Evolutionary conservation across 805 yeast genomes (phyloP), one percentile per base, ranked within the genome.

Genomic region (Metschnikowia colocasiae): DNA sequence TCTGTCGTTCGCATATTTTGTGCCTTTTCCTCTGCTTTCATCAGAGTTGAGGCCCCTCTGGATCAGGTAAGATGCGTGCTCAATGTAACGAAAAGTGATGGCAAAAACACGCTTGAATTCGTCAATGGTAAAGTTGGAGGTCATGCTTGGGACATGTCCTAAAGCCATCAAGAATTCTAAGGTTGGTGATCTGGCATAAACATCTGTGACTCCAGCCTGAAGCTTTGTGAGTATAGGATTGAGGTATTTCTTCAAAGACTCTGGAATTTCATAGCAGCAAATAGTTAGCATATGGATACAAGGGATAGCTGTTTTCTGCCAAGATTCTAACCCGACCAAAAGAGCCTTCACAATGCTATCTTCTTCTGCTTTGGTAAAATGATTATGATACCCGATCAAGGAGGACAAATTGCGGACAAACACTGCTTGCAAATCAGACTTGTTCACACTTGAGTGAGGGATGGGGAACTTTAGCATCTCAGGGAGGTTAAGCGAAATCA

Each of bases 61-160:
- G 52, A 68, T 54, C 47, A 63, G 59, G 54, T 85, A 90, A 43
- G 76, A 72, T 1, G 88, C 80, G 58, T 82, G 83, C 58, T 86
- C 87, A 46, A 88, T 84, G 56, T 82, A 84, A 56, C 83, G 83
- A 68, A 89, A 86, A 1, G 90, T 84, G 60, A 89, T 85, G 1
- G 87, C 96, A 68, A 89, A 87, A 2, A 88, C 87, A 40, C 90
- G 73, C 57, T 82, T 84, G 61, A 76, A 85, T 56, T 89, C 96
- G 42, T 86, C 94, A 16, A 76, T 74, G 3, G 87, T 85, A 59
- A 88, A 84, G 56, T 83, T 83, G 1, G 87, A 75, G 1, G 87
- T 81, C 48, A 88, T 64, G 1, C 79, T 64, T 0, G 92, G 90
- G 35, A 85, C 73, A 46, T 83, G 76, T 0, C 87, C 75, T 33